A percentile compares a stretch with the other conserved stretches of the same genome.
phyloP scores from a whole-genome alignment of 805 yeast genomes.

The Yarrowia keelungensis region DNA sequence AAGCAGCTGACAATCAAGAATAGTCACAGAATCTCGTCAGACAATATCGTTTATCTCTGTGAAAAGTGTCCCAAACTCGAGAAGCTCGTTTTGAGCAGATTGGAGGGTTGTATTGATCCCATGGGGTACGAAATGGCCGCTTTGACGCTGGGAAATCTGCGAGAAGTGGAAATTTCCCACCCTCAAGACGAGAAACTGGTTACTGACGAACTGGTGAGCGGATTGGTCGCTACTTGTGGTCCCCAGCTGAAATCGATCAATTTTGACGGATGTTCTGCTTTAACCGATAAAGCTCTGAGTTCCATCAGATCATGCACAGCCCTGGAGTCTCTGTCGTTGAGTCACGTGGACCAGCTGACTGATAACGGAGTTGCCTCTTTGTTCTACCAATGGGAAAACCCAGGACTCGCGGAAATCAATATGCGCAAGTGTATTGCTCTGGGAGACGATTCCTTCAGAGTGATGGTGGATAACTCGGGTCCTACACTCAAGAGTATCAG shows the following conservation, averaged over 20 bases:
- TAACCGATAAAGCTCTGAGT: conserved; percentile 67
- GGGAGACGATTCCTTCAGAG: conserved; percentile 66
- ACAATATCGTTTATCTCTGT: conserved; percentile 66
- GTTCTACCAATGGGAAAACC: conserved; percentile 61
- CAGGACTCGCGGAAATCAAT: conserved; percentile 66
- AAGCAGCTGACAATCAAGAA: conserved; percentile 69
- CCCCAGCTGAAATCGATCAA: conserved; percentile 62
- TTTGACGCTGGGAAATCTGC: conserved; percentile 64
- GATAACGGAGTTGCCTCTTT: conserved; percentile 68
- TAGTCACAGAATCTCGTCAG: conserved; percentile 82
- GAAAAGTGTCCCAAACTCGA: conserved; percentile 63
- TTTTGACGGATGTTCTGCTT: conserved; percentile 73
- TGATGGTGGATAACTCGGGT: conserved; percentile 67
- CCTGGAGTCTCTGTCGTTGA: conserved; percentile 69
- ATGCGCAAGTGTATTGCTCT: conserved; percentile 71
- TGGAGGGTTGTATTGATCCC: conserved; percentile 70
- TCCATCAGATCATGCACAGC: conserved; percentile 61
- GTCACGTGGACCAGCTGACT: conserved; percentile 67
- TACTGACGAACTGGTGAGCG: conserved; percentile 69
- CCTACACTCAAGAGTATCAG: conserved; percentile 71
- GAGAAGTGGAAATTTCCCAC: conserved; percentile 67
- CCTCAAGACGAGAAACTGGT: conserved; percentile 61
- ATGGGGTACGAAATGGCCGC: conserved; percentile 66
- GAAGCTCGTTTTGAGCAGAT: conserved; percentile 65
- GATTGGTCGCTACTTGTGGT: conserved; percentile 61